Evolutionary conservation across 768 basidiomycete species (phyloP), one percentile per base, ranked within the genome.

Genomic region (Boletus pseudopeckii): DNA sequence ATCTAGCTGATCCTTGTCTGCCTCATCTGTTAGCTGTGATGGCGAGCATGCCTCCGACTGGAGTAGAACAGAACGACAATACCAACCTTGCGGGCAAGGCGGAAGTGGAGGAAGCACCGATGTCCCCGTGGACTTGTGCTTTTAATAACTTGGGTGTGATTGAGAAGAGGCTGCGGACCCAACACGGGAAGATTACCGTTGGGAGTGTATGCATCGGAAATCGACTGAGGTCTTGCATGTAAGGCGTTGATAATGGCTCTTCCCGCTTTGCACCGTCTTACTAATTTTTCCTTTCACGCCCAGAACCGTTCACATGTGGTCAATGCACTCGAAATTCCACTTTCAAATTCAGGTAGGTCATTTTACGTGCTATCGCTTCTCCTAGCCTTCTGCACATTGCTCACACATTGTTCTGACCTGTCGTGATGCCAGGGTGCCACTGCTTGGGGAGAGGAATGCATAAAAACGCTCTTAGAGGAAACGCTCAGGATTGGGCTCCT

Each of bases 391-490:
- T 10, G 22, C 17, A 26, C 30, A 37, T 11, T 6, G 30, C 2
- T 36, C 15, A 10, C 24, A 9, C 20, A 7, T n/a, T 1, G 9
- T 39, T 28, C 15, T 52, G 5, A 50, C 14, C 0, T 18, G 2
- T 37, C 9, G 17, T 30, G 10, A 43, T 47, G 38, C 36, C n/a
- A 63, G 62, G 62, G 58, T 7, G 52, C 58, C 22, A 53, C 58
- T 15, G 62, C 58, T 5, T 64, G 62, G 62, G 62, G 62, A 28
- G 58, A 60, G 36, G 58, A 61, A 33, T 53, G 48, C 24, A 61
- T 61, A 1, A 50, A 46, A 28, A 48, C 33, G 17, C 3, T 63
- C 45, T 43, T 63, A 4, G 53, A 63, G 6, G 62, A 63, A 33
- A 64, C 24, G 0, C 13, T 60, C 15, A 57, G 62, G 20, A 61